Evolutionary conservation across 148 eudicot species (phyloP).

Genomic region (Rhododendron molle): DNA sequence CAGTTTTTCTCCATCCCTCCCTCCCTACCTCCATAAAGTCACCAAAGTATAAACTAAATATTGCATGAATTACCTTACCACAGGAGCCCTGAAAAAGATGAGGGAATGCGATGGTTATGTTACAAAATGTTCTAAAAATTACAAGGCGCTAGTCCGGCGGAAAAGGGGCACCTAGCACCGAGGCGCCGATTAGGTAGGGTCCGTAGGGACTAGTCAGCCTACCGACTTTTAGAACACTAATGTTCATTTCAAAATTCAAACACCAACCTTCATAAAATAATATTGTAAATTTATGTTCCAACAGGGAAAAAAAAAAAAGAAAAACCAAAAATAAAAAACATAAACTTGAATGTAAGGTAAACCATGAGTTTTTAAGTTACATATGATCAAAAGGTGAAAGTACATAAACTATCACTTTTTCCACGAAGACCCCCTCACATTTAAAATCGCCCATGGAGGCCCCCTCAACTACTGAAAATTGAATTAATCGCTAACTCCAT

Average conservation of each 20-base stretch:
- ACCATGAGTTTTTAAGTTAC: not conserved
- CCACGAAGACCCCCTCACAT: too few relatives aligned
- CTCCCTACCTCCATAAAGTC: not conserved
- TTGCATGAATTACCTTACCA: not conserved
- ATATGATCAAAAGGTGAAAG: not conserved
- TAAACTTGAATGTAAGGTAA: not conserved
- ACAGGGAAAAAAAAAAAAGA: not conserved
- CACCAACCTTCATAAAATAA: not conserved
- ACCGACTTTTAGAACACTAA: not conserved
- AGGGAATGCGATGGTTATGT: not conserved
- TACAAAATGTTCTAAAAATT: not conserved
- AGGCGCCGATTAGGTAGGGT: too few relatives aligned
- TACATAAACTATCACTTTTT: too few relatives aligned
- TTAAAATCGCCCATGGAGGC: too few relatives aligned
- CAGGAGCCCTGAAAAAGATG: not conserved
- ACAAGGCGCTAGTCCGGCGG: too few relatives aligned
- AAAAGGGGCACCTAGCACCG: too few relatives aligned
- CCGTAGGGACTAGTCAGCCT: too few relatives aligned
- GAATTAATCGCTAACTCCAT: too few relatives aligned
- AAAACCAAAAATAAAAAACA: not conserved
- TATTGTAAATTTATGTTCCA: not conserved
- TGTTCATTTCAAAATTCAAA: not conserved
- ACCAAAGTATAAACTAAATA: not conserved
- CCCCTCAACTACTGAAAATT: too few relatives aligned
- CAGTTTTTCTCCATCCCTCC: not conserved